Evolutionary conservation across 805 yeast species (phyloP), one percentile per base, ranked within the genome.

Genomic region (Kuraishia hungarica): DNA sequence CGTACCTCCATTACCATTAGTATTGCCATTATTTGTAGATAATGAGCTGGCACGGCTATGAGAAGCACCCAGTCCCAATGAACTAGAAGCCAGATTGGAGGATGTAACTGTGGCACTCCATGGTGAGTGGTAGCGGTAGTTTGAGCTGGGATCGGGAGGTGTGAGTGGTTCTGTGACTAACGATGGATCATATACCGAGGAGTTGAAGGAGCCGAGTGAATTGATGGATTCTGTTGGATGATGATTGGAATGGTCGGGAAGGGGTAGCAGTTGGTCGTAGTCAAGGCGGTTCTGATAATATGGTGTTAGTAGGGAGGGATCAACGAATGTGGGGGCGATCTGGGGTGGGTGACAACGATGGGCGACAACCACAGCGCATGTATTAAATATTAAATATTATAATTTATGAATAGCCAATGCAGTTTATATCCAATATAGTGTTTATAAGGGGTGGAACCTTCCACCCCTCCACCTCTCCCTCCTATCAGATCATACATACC

Each of bases 171-270:
- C 60, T 29, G 49, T 46, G 15, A 52, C 28, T 19, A 43, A 21
- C 20, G 51, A 28, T 10, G 49, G 21, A 46, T 52, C 51, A 50
- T 52, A 43, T 2, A 47, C 19, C 17, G 54, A 52, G 2, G 59
- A 57, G 46, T 52, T 52, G 28, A 55, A 51, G 8, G 60, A 57
- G 53, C 46, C 55, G 35, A 58, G 47, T 15, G 60, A 58, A 49
- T 58, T 58, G 51, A 58, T 49, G n/a, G 60, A 58, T 13, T 52
- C 29, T 28, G 52, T 58, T 35, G 54, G 57, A 29, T 56, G 58
- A 35, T 58, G 60, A 20, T 21, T 24, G 13, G 55, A 28, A 29
- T 22, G 24, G 17, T 49, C 19, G 17, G 35, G 21, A 6, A 47
- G 24, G 49, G 49, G 15, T n/a, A 47, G 49, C 19, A 49, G 23